These are phyloP conservation scores for Aureobasidium sp. DNA, from an alignment of 2,329 filamentous ascomycete species.

Conservation along the genomic window DNA sequence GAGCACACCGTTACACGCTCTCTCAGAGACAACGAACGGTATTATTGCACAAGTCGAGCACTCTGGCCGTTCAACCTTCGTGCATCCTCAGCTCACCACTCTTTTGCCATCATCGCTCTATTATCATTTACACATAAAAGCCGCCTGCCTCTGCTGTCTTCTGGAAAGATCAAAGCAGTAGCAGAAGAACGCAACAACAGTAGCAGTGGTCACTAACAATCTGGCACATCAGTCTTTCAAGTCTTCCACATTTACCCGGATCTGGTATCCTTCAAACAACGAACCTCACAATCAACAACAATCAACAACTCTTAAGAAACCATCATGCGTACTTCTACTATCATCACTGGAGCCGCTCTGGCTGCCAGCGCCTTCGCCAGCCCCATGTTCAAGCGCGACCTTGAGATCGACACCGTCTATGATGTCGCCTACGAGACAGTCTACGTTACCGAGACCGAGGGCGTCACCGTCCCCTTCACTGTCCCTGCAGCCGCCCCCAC, in stretches of 20 bases:
- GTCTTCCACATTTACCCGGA: conserved; percentile 12
- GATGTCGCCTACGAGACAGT: conserved; percentile 26
- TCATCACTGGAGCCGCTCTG: conserved; percentile 27
- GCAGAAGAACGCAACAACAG: conserved; percentile 14
- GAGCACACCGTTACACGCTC: background rate
- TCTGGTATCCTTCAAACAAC: conserved; percentile 18
- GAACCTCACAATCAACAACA: conserved; percentile 18
- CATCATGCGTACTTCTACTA: conserved; percentile 28
- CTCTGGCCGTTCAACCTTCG: conserved; percentile 8
- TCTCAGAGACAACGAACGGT: conserved; percentile 11
- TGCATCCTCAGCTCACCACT: background rate
- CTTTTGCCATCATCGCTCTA: background rate
- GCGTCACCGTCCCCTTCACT: conserved; percentile 15
- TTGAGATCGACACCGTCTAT: conserved; percentile 21
- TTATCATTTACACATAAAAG: conserved; percentile 12
- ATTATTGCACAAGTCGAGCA: conserved; percentile 7
- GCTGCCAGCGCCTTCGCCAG: conserved; percentile 28
- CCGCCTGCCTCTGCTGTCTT: conserved; percentile 10
- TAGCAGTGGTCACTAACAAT: conserved; percentile 13
- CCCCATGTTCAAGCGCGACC: conserved; percentile 22
- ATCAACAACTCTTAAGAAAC: conserved; percentile 15
- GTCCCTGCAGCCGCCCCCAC: conserved; percentile 11
- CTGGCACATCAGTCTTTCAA: conserved; percentile 13
- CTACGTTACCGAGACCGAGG: conserved; percentile 28
- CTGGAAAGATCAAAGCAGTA: conserved; percentile 10